Conservation (phyloP, 129 eudicot species). For the Lactuca saligna region DNA sequence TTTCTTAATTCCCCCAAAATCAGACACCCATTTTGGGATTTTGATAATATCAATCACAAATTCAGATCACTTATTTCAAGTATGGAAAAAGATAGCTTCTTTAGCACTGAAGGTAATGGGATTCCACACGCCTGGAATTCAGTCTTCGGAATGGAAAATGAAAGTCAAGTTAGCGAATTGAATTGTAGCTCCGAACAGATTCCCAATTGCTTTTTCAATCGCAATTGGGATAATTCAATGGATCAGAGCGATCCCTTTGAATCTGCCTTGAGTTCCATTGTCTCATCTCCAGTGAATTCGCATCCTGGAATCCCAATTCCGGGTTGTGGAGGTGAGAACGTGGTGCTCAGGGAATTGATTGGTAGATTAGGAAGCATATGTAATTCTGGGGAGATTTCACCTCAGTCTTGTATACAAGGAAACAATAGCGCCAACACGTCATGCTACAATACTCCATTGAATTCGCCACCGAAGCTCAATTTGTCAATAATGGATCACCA, state of each 20-base stretch:
- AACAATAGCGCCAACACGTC: conserved; percentile 57
- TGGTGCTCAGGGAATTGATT: conserved; percentile 67
- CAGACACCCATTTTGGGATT: conserved; percentile 27
- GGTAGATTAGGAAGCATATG: conserved; percentile 84
- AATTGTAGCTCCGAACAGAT: conserved; percentile 39
- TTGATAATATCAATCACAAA: conserved; percentile 6
- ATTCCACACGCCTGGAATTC: conserved; percentile 44
- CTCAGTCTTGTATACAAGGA: conserved; percentile 38
- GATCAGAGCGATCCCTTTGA: conserved; percentile 89
- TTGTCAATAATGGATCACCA: conserved; percentile 52
- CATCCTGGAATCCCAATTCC: conserved; percentile 36
- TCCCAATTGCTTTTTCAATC: conserved; percentile 47
- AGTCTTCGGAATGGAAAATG: conserved; percentile 44
- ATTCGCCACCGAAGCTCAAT: conserved; percentile 83
- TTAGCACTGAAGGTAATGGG: conserved; percentile 26
- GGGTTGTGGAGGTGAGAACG: conserved; percentile 34
- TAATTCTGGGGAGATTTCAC: conserved; percentile 63
- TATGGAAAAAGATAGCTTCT: conserved; percentile 55
- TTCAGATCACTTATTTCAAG: conserved; percentile 12
- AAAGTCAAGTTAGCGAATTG: conserved; percentile 40
- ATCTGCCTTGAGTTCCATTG: conserved; percentile 90
- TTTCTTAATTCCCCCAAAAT: conserved; percentile 27
- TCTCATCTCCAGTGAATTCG: conserved; percentile 71
- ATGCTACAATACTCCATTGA: conserved; percentile 77
- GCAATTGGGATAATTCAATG: conserved; percentile 66